Conservation (phyloP, 257 asterid species). For the Handroanthus guayacan region DNA sequence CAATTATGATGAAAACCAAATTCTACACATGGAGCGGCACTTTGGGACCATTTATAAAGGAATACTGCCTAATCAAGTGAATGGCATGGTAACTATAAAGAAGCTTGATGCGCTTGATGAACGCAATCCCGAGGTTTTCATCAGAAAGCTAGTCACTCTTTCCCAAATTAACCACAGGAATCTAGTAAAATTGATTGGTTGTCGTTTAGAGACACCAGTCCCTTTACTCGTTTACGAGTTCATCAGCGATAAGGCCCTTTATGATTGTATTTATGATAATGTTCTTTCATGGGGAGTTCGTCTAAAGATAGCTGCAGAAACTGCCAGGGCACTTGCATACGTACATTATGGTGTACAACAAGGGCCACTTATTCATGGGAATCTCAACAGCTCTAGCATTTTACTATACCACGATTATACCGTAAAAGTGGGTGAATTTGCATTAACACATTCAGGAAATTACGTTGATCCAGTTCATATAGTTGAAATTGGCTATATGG, state of each 20-base stretch:
- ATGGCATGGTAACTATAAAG: slow-evolving; percentile 18
- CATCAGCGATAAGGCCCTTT: slow-evolving; percentile 27
- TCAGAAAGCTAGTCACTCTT: slow-evolving; percentile 23
- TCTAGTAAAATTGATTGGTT: slow-evolving; percentile 43
- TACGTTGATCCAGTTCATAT: neutral
- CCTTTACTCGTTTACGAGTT: slow-evolving; percentile 32
- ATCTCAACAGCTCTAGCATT: slow-evolving; percentile 36
- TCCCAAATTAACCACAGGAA: slow-evolving; percentile 39
- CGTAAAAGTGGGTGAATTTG: slow-evolving; percentile 35
- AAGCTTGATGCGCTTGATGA: slow-evolving; percentile 9
- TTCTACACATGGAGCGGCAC: slow-evolving; percentile 5
- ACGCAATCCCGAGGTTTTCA: slow-evolving; percentile 27
- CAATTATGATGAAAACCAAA: slow-evolving; percentile 23
- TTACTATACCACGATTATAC: slow-evolving; percentile 25
- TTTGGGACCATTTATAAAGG: slow-evolving; percentile 34
- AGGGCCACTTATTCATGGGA: slow-evolving; percentile 30
- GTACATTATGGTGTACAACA: neutral
- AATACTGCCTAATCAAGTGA: slow-evolving; percentile 8
- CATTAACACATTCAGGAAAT: neutral
- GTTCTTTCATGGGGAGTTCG: slow-evolving; percentile 41
- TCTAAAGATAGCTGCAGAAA: slow-evolving; percentile 34
- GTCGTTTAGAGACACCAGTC: neutral
- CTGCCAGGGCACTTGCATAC: slow-evolving; percentile 24
- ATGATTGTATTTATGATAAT: slow-evolving; percentile 21
- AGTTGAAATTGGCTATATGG: slow-evolving; percentile 1